phyloP scores from a whole-genome alignment of 768 basidiomycete genomes.

The Pleurotus tuber-regium region DNA sequence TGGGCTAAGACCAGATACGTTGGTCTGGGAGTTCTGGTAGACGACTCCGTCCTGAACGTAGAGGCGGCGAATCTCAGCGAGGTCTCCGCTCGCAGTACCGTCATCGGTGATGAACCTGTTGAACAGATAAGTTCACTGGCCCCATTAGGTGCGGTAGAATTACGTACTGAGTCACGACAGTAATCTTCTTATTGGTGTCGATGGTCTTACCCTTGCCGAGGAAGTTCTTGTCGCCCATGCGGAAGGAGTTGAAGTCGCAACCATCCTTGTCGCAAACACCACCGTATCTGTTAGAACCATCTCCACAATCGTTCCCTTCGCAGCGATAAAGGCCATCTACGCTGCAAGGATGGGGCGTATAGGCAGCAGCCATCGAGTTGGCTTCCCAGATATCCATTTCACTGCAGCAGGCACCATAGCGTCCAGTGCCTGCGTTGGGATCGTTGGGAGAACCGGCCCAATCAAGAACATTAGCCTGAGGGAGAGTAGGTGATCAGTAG shows the following conservation, averaged over 20 bases:
- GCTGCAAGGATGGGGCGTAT: slow-evolving; percentile 51
- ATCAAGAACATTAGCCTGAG: slow-evolving; percentile 44
- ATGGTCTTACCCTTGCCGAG: slow-evolving; percentile 46
- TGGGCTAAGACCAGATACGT: slow-evolving; percentile 38
- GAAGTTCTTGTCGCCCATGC: slow-evolving; percentile 47
- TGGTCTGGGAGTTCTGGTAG: slow-evolving; percentile 47
- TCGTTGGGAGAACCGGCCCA: slow-evolving; percentile 37
- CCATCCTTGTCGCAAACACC: slow-evolving; percentile 54
- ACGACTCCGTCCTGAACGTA: slow-evolving; percentile 54
- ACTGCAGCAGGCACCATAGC: slow-evolving; percentile 50
- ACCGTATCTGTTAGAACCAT: slow-evolving; percentile 29
- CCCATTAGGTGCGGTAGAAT: slow-evolving; percentile 19
- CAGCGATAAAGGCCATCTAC: slow-evolving; percentile 39
- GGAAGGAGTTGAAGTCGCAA: slow-evolving; percentile 64
- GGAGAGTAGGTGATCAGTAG: neutral
- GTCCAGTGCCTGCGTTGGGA: slow-evolving; percentile 44
- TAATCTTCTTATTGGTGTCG: slow-evolving; percentile 50
- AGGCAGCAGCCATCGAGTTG: slow-evolving; percentile 48
- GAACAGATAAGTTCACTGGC: slow-evolving; percentile 32
- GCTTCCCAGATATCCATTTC: slow-evolving; percentile 66
- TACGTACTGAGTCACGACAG: slow-evolving; percentile 52
- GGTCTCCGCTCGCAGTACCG: slow-evolving; percentile 42
- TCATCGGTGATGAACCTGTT: slow-evolving; percentile 47
- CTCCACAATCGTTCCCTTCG: slow-evolving; percentile 38
- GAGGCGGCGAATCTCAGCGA: slow-evolving; percentile 52